Evolutionary conservation across 2,329 filamentous ascomycete genomes (phyloP).

Genomic region (Colletotrichum zoysiae): DNA sequence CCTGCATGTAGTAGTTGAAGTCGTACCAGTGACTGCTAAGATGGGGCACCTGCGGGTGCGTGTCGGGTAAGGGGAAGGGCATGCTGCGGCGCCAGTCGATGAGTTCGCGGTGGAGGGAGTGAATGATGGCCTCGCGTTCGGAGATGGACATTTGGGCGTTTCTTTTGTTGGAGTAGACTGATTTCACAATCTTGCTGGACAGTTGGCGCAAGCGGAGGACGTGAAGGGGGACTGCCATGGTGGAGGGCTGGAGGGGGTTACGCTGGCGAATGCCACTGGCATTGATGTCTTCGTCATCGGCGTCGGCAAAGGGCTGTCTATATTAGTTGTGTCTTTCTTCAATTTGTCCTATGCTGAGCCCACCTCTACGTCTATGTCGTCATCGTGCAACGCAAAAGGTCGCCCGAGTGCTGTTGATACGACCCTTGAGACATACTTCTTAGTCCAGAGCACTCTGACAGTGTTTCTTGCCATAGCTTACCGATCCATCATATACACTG

Average conservation of each 20-base stretch:
- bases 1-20: constrained; percentile 61
- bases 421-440: constrained; percentile 47
- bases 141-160: constrained; percentile 40
- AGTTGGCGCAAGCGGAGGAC: constrained; percentile 56
- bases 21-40: constrained; percentile 60
- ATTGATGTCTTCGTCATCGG: background rate
- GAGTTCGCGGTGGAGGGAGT: constrained; percentile 55
- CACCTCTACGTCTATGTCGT: constrained; percentile 58
- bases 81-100: constrained; percentile 59
- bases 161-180: constrained; percentile 52
- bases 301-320: constrained; percentile 3
- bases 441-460: background rate
- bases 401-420: constrained; percentile 59
- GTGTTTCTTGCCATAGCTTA: constrained; percentile 28
- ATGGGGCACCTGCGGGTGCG: constrained; percentile 56
- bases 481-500: constrained; percentile 64
- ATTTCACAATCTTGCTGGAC: constrained; percentile 54
- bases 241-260: constrained; percentile 49
- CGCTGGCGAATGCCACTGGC: constrained; percentile 27
- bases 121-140: constrained; percentile 51
- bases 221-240: constrained; percentile 57
- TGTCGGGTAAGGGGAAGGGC: constrained; percentile 58
- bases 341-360: background rate
- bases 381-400: constrained; percentile 60
- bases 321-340: background rate